phyloP scores from a whole-genome alignment of 2,329 filamentous ascomycete species.

The Penicillium brevicompactum region DNA sequence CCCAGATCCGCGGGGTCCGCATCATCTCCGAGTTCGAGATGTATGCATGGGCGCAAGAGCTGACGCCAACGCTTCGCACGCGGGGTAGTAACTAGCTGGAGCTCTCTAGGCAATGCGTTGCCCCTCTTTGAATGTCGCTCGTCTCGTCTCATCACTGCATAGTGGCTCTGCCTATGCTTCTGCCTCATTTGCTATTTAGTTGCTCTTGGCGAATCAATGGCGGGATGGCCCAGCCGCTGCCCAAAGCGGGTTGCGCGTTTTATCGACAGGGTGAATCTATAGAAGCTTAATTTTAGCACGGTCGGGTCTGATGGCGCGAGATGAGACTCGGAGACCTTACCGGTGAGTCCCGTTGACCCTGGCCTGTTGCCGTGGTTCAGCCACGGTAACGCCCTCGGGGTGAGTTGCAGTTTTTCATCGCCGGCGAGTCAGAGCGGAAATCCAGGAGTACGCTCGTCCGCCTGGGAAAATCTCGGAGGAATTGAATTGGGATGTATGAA shows the following conservation, averaged over 20 bases:
- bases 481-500: neutral
- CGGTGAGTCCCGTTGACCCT: constrained; percentile 4
- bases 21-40: neutral
- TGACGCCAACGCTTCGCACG: constrained; percentile 1
- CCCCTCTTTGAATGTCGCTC: constrained; percentile 6
- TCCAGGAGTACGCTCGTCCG: constrained; percentile 7
- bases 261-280: neutral
- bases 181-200: neutral
- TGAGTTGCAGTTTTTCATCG: constrained; percentile 6
- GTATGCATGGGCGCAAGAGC: constrained; percentile 1
- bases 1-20: neutral
- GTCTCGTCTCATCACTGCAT: constrained; percentile 4
- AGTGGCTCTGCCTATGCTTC: neutral
- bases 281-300: constrained; percentile 8
- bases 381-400: constrained; percentile 18
- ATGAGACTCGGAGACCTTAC: constrained; percentile 8
- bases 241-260: constrained; percentile 1
- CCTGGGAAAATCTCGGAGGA: neutral
- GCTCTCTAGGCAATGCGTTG: neutral
- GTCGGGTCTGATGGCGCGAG: neutral
- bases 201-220: constrained; percentile 6
- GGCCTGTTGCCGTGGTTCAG: constrained; percentile 21
- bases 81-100: constrained; percentile 1
- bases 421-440: neutral
- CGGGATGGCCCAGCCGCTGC: constrained; percentile 6